Evolutionary conservation across 805 yeast genomes (phyloP).

Genomic region (Starmera caribaea): DNA sequence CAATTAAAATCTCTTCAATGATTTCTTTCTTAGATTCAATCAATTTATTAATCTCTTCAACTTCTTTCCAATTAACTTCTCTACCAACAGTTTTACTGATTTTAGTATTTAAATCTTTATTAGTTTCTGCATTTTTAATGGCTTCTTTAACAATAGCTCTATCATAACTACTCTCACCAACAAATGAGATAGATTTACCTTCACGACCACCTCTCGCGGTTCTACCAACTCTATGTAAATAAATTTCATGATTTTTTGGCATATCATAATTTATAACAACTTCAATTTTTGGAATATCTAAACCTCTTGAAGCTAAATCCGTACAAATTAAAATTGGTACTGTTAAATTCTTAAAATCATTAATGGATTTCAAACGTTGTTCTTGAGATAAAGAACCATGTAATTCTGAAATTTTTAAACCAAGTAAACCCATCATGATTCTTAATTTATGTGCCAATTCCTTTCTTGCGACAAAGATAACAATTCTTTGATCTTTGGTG

Average conservation of each 20-base stretch:
- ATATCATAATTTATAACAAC: slow-evolving; percentile 90
- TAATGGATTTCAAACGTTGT: slow-evolving; percentile 81
- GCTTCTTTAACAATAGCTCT: slow-evolving; percentile 88
- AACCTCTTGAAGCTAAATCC: slow-evolving; percentile 97
- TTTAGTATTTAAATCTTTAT: slow-evolving; percentile 21
- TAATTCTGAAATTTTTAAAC: slow-evolving; percentile 68
- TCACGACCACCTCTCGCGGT: slow-evolving; percentile 99
- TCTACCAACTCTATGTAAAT: slow-evolving; percentile 96
- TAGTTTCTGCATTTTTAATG: slow-evolving; percentile 52
- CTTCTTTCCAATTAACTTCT: slow-evolving; percentile 81
- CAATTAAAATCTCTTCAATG: slow-evolving; percentile 70
- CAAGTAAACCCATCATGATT: slow-evolving; percentile 63
- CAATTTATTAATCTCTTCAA: slow-evolving; percentile 55
- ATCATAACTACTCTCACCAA: slow-evolving; percentile 84
- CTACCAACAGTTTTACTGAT: slow-evolving; percentile 71
- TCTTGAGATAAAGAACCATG: slow-evolving; percentile 86
- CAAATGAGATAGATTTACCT: slow-evolving; percentile 88
- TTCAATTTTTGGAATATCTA: slow-evolving; percentile 97
- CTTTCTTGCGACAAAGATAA: slow-evolving; percentile 87
- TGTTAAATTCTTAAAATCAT: slow-evolving; percentile 67
- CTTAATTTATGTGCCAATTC: slow-evolving; percentile 84
- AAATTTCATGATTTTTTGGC: slow-evolving; percentile 88
- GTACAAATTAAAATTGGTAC: slow-evolving; percentile 92
- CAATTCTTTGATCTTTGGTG: slow-evolving; percentile 59
- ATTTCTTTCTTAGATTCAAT: slow-evolving; percentile 50